Evolutionary conservation across 176 grass and related monocot species (phyloP), one percentile per base, ranked within the genome.

Genomic region (Aegilops umbellulata): DNA sequence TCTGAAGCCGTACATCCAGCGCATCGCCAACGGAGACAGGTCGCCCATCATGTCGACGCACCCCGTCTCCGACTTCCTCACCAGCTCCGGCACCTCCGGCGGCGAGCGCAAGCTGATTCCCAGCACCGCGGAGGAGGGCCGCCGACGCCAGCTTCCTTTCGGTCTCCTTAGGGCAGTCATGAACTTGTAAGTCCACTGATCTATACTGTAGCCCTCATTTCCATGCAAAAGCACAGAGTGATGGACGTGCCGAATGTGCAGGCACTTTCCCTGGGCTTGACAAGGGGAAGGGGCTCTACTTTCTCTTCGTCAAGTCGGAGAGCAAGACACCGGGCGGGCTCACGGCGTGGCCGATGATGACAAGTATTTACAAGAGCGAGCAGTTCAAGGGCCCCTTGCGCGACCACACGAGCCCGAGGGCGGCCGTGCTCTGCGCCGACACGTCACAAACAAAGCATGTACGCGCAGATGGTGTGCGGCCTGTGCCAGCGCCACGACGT

Each of bases 361-460:
- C n/a, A n/a, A n/a, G n/a, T n/a, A n/a, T n/a, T n/a, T n/a, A n/a
- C n/a, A n/a, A n/a, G n/a, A n/a, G n/a, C n/a, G n/a, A n/a, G n/a
- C n/a, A n/a, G n/a, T n/a, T n/a, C n/a, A n/a, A n/a, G n/a, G n/a
- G n/a, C n/a, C n/a, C n/a, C n/a, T n/a, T n/a, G n/a, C n/a, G n/a
- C n/a, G n/a, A n/a, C n/a, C n/a, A n/a, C n/a, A n/a, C n/a, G n/a
- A n/a, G n/a, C n/a, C n/a, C n/a, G n/a, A n/a, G n/a, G n/a, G n/a
- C n/a, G n/a, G n/a, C n/a, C n/a, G n/a, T n/a, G n/a, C n/a, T n/a
- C n/a, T n/a, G n/a, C n/a, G n/a, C n/a, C n/a, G n/a, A n/a, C n/a
- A n/a, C n/a, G n/a, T n/a, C n/a, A n/a, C n/a, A n/a, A n/a, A n/a
- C 95, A 97, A 83, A 95, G 95, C 89, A 97, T 97, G 95, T 97